Evolutionary conservation across 495 filamentous ascomycete genomes (phyloP).

Genomic region (Penicillium tannophilum): DNA sequence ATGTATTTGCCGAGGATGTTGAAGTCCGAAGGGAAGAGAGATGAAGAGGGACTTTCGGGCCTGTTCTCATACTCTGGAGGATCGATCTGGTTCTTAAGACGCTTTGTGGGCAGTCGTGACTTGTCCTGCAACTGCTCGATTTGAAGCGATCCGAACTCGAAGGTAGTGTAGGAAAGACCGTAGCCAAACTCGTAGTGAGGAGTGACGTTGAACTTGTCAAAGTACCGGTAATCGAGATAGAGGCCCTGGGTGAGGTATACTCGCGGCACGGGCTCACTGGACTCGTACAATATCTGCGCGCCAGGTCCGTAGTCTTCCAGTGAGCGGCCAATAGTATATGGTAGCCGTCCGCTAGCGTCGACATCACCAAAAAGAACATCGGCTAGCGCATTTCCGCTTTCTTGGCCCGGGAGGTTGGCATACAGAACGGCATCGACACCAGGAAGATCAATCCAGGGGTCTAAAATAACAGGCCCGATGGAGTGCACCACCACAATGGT

Average conservation of each 20-base stretch:
- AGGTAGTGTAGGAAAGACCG: constrained; percentile 76
- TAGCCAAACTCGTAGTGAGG: constrained; percentile 74
- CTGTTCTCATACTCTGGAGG: constrained; percentile 62
- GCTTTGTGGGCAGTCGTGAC: constrained; percentile 59
- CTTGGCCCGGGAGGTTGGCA: constrained; percentile 87
- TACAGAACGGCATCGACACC: constrained; percentile 80
- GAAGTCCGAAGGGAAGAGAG: constrained; percentile 68
- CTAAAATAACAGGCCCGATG: constrained; percentile 83
- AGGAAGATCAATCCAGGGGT: constrained; percentile 80
- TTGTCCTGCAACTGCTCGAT: constrained; percentile 58
- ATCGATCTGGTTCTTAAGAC: constrained; percentile 53
- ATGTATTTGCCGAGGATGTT: constrained; percentile 75
- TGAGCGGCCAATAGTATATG: constrained; percentile 85
- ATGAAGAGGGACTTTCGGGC: constrained; percentile 58
- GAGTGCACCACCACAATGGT: constrained; percentile 89
- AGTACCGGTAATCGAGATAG: constrained; percentile 88
- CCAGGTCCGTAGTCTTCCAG: constrained; percentile 81
- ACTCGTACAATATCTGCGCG: constrained; percentile 71
- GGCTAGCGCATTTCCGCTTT: constrained; percentile 81
- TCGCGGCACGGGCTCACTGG: constrained; percentile 75
- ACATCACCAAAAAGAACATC: constrained; percentile 84
- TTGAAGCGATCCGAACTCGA: constrained; percentile 63
- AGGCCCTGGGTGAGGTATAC: constrained; percentile 83
- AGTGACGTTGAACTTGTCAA: constrained; percentile 72
- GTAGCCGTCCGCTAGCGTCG: constrained; percentile 84